Evolutionary conservation across 352 stramenopile species (phyloP).

Genomic region (Globisporangium orthogonon): DNA sequence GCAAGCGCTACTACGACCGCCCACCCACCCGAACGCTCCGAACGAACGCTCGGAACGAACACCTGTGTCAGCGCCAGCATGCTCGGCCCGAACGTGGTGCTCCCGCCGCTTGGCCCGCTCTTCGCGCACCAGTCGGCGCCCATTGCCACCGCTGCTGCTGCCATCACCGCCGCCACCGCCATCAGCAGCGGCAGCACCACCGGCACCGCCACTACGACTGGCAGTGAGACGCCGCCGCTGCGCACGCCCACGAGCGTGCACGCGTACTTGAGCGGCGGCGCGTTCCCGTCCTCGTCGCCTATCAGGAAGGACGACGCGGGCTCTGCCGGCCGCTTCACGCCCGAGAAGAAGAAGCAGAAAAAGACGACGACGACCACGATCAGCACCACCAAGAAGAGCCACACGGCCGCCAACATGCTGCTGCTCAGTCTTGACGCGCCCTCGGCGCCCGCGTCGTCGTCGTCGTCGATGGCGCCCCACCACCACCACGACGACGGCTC

Average conservation of each 20-base stretch:
- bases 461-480: conserved; percentile 11
- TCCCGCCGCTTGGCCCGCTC: conserved; percentile 50
- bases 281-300: conserved; percentile 52
- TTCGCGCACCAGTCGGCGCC: conserved; percentile 18
- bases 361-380: neutral
- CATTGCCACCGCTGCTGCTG: neutral
- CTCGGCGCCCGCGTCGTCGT: no score
- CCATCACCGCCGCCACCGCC: neutral
- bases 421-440: conserved; percentile 18
- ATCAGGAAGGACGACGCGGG: conserved; percentile 39
- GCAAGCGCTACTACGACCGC: no score
- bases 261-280: conserved; percentile 15
- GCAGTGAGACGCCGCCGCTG: conserved; percentile 34
- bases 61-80: conserved; percentile 3
- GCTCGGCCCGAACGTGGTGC: conserved; percentile 34
- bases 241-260: conserved; percentile 51
- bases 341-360: neutral
- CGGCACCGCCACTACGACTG: conserved; percentile 21
- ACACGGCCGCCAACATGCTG: conserved; percentile 19
- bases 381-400: conserved; percentile 10
- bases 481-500: conserved; percentile 6
- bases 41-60: no score
- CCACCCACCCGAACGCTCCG: no score
- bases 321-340: neutral
- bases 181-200: conserved; percentile 20